A percentile compares a stretch with the other conserved stretches of the same genome.
Conservation (phyloP, 345 rosid species). For the Abelmoschus esculentus region DNA sequence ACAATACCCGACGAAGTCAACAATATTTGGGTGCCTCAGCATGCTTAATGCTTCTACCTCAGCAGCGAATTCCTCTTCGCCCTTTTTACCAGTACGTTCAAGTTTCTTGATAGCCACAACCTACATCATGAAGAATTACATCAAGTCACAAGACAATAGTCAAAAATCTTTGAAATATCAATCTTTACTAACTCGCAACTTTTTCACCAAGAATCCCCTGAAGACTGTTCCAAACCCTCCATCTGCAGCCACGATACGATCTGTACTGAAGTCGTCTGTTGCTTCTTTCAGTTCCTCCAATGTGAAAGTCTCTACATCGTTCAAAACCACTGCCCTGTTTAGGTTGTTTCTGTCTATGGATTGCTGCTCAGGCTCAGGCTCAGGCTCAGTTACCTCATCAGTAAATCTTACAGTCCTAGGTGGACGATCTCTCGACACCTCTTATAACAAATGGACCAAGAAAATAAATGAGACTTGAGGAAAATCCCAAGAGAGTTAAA, state of each 20-base stretch:
- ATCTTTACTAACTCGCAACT: neutral
- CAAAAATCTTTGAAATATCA: neutral
- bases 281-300: neutral
- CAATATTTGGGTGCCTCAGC: neutral
- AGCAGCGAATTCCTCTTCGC: neutral
- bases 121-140: neutral
- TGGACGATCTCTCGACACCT: neutral
- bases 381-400: neutral
- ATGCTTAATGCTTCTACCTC: neutral
- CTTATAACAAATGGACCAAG: neutral
- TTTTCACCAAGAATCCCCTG: neutral
- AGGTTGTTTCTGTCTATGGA: neutral
- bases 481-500: neutral
- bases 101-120: neutral
- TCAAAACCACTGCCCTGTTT: neutral
- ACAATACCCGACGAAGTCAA: neutral
- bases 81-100: neutral
- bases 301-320: neutral
- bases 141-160: neutral
- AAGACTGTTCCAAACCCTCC: neutral
- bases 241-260: neutral
- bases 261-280: neutral
- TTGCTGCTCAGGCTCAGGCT: neutral
- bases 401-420: neutral
- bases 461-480: no score